phyloP scores from a whole-genome alignment of 139 green algal species.

The Coccomyxa sp. region DNA sequence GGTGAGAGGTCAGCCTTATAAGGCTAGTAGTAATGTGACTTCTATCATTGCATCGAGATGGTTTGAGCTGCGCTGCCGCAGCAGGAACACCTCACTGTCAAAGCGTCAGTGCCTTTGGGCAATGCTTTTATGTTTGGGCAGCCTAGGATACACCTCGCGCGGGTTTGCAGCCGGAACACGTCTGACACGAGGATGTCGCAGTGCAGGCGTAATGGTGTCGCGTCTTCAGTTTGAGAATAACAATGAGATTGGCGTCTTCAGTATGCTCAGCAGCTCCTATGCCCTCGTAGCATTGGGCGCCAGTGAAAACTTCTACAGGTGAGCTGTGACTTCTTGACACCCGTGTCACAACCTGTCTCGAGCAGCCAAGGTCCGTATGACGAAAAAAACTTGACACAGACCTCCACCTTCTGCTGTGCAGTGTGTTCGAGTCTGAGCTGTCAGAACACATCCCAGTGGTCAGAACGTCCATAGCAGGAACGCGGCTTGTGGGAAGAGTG shows the following conservation, averaged over 20 bases:
- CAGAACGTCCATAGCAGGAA: constrained; percentile 90
- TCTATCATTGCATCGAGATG: no score
- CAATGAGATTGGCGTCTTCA: constrained; percentile 97
- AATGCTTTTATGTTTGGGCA: no score
- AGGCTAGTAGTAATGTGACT: no score
- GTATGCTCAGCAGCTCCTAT: constrained; percentile 95
- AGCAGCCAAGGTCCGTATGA: not conserved
- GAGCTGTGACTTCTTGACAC: not conserved
- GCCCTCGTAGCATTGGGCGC: constrained; percentile 84
- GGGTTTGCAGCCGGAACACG: no score
- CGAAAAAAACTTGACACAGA: not conserved
- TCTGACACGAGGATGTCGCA: no score
- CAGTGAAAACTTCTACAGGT: constrained; percentile 98
- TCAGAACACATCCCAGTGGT: constrained; percentile 96
- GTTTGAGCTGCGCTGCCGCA: no score
- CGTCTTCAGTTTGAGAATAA: constrained; percentile 89
- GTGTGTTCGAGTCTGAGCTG: constrained; percentile 96
- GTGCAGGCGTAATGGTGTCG: not conserved
- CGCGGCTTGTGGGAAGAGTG: constrained; percentile 91
- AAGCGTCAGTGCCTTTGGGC: no score
- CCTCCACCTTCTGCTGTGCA: constrained; percentile 22
- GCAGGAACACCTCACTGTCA: no score
- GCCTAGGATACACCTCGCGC: no score
- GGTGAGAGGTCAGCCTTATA: no score
- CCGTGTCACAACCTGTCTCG: not conserved